These are phyloP conservation scores for Durio zibethinus DNA, from an alignment of 345 rosid genomes.

Conservation along the genomic window DNA sequence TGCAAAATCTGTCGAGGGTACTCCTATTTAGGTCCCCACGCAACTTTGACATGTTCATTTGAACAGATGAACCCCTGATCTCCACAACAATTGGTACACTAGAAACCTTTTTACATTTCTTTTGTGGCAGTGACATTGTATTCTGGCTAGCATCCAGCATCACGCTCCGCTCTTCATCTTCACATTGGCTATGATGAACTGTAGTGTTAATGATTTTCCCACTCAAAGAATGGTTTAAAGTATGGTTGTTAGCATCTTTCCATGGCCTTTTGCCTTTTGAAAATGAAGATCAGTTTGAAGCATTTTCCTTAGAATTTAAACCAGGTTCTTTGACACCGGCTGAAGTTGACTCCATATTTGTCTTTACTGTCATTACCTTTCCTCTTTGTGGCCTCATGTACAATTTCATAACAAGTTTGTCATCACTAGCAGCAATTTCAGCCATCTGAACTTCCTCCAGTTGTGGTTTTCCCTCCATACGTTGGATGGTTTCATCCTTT, in stretches of 20 bases:
- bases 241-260: slow-evolving; percentile 18
- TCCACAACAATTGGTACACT: slow-evolving; percentile 15
- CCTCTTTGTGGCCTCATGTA: slow-evolving; percentile 23
- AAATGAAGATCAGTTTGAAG: slow-evolving; percentile 23
- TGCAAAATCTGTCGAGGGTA: slow-evolving; percentile 16
- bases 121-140: slow-evolving; percentile 17
- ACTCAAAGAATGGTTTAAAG: slow-evolving; percentile 21
- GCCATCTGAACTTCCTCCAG: slow-evolving; percentile 18
- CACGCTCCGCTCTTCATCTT: slow-evolving; percentile 16
- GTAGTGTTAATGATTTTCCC: slow-evolving; percentile 31
- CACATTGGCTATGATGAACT: slow-evolving; percentile 14
- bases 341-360: slow-evolving; percentile 19
- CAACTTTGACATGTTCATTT: slow-evolving; percentile 22
- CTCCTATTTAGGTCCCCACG: slow-evolving; percentile 14
- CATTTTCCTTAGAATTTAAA: slow-evolving; percentile 10
- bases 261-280: slow-evolving; percentile 26
- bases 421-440: slow-evolving; percentile 29
- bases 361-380: slow-evolving; percentile 30
- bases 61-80: slow-evolving; percentile 23
- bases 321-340: slow-evolving; percentile 22
- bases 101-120: slow-evolving; percentile 20
- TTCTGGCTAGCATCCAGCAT: slow-evolving; percentile 13
- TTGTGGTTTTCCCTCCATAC: slow-evolving; percentile 17
- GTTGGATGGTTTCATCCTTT: slow-evolving; percentile 20
- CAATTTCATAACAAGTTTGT: slow-evolving; percentile 25